Conservation (phyloP, 768 basidiomycete species). For the Clitopilus passeckerianus region DNA sequence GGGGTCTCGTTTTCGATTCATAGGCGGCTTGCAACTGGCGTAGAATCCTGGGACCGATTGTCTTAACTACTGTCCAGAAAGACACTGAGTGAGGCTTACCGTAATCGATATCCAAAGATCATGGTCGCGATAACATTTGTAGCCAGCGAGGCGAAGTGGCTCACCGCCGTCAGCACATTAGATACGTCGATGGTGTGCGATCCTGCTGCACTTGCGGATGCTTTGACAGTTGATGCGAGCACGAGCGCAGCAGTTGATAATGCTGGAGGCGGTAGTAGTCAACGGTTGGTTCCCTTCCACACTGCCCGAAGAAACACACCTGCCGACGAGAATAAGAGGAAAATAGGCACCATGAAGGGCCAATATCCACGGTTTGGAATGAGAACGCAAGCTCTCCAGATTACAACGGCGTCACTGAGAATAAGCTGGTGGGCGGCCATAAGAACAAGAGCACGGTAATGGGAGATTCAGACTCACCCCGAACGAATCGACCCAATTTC, state of each 20-base stretch:
- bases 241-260: background rate
- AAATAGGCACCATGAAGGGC: background rate
- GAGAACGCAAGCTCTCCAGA: background rate
- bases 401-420: background rate
- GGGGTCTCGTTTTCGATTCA: background rate
- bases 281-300: background rate
- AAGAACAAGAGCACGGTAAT: background rate
- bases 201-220: background rate
- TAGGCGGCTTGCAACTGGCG: background rate
- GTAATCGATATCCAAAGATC: background rate
- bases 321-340: background rate
- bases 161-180: background rate
- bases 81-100: background rate
- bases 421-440: background rate
- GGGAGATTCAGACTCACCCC: background rate
- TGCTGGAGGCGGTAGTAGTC: background rate
- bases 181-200: background rate
- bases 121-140: background rate
- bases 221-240: background rate
- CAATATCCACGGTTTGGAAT: background rate
- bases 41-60: background rate
- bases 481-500: background rate
- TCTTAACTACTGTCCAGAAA: background rate
- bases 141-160: background rate
- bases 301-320: background rate